A percentile compares a stretch with the other conserved stretches of the same genome.
Evolutionary conservation across 1,139 yeast genomes (phyloP).

Genomic region (Debaryomyces robertsiae): DNA sequence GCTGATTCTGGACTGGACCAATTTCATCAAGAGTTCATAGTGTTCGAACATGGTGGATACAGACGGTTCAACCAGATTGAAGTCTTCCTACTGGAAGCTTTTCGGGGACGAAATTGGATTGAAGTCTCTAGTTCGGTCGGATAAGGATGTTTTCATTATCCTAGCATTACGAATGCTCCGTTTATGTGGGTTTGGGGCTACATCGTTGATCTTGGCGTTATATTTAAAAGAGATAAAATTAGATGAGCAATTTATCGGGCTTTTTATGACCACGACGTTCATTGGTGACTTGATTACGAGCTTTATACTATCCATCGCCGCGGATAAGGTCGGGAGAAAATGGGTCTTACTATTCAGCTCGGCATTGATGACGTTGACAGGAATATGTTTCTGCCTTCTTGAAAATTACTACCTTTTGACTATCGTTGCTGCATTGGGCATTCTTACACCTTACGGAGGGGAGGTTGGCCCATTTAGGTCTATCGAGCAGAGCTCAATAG

Average conservation of each 20-base stretch:
- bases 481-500: conserved; percentile 43
- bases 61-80: background rate
- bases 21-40: too few relatives aligned
- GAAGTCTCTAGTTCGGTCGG: conserved; percentile 25
- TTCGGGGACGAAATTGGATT: conserved; percentile 29
- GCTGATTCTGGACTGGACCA: too few relatives aligned
- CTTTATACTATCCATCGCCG: conserved; percentile 33
- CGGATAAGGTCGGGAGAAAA: conserved; percentile 40
- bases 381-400: conserved; percentile 26
- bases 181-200: conserved; percentile 43
- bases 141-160: conserved; percentile 34
- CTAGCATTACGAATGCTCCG: conserved; percentile 39
- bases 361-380: conserved; percentile 33
- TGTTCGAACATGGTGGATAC: too few relatives aligned
- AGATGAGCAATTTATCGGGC: conserved; percentile 35
- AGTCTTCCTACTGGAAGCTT: background rate
- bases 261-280: conserved; percentile 40
- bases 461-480: conserved; percentile 49
- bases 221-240: conserved; percentile 36
- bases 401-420: conserved; percentile 27
- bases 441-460: conserved; percentile 45
- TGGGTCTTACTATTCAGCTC: conserved; percentile 32
- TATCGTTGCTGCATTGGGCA: conserved; percentile 33
- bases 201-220: conserved; percentile 42
- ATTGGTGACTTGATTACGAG: conserved; percentile 42